Base-by-base conservation (phyloP, 148 eudicot species). In the Suaeda aralocaspica region DNA sequence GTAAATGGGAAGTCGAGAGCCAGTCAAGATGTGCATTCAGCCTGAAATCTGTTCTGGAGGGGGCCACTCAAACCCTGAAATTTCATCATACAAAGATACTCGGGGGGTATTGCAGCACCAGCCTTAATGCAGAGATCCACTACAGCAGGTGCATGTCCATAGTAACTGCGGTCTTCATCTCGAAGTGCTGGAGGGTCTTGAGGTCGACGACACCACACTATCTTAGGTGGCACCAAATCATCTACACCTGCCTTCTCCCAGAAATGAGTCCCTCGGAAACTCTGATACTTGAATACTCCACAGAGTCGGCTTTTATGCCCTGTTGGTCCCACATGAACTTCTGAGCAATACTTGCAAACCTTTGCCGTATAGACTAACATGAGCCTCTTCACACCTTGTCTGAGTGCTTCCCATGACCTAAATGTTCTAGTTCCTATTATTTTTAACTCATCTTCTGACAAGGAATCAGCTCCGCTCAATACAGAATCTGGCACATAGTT, bases 81-180 rank as follows among this genome's bases (percentile, higher is more conserved):
- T 78, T 94, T 94, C 97, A 91, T 94, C 92, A 89, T 78, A 69
- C 86, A 87, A n/a, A 34, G 62, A 70, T 94, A 94, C 57, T 84
- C 84, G 4, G 64, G 2, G 6, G 97, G 91, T 24, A 72, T 75
- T 41, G 71, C 26, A 57, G 71, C 83, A 71, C 96, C 97, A 21
- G 88, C 93, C 78, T 91, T 86, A 48, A 73, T 67, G 68, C 99
- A 95, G 39, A 95, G 80, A 79, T 86, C 97, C 69, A 95, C 93
- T 64, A 91, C 89, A 52, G 92, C 99, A 31, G 99, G 99, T 31
- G 96, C 96, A 70, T 85, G 97, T 33, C 99, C 99, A 66, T 94
- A 94, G 69, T 79, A 91, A 22, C 74, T 71, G 57, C 92, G 83
- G 42, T 89, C 87, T 76, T 79, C 82, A 51, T 94, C 75, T 9